Percentiles rank a stretch among this genome's conserved stretches.
These are phyloP conservation scores for Coemansia sp. DNA, from an alignment of 192 early-diverging fungal genomes.

Conservation along the genomic window DNA sequence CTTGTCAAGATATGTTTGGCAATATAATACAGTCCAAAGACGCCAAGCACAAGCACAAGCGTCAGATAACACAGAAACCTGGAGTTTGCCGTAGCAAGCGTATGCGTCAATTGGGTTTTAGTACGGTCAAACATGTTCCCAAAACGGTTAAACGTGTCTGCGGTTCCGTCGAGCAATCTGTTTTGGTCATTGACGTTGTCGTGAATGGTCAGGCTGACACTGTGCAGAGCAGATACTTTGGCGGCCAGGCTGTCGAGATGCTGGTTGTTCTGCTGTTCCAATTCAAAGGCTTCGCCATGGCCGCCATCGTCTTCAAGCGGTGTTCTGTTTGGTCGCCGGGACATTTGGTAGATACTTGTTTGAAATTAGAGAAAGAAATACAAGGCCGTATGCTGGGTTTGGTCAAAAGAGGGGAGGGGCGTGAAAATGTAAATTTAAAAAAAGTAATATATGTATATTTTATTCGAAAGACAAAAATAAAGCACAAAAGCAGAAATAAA, in stretches of 20 bases:
- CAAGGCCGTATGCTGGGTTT: too few species aligned
- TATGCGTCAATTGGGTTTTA: slow-evolving; percentile 38
- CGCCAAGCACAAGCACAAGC: slow-evolving; percentile 30
- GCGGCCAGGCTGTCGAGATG: slow-evolving; percentile 45
- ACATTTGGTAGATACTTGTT: slow-evolving; percentile 11
- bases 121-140: slow-evolving; percentile 53
- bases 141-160: slow-evolving; percentile 47
- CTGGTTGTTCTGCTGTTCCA: slow-evolving; percentile 50
- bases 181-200: slow-evolving; percentile 46
- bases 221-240: slow-evolving; percentile 48
- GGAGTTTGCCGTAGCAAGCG: slow-evolving; percentile 43
- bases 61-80: slow-evolving; percentile 47
- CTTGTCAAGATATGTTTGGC: slow-evolving; percentile 29
- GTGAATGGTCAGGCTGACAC: slow-evolving; percentile 47
- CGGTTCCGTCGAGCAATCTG: slow-evolving; percentile 38
- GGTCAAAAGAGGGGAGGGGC: too few species aligned
- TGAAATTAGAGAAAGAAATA: too few species aligned
- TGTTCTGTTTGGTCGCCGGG: slow-evolving; percentile 42
- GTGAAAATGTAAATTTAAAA: too few species aligned
- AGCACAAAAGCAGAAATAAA: too few species aligned
- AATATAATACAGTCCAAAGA: slow-evolving; percentile 45
- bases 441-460: too few species aligned
- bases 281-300: slow-evolving; percentile 43
- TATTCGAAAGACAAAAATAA: too few species aligned
- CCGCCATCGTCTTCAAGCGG: slow-evolving; percentile 24